Percentiles rank a stretch among this genome's conserved stretches.
Evolutionary conservation across 2,329 filamentous ascomycete genomes (phyloP).

Genomic region (Cordyceps pruinosa): DNA sequence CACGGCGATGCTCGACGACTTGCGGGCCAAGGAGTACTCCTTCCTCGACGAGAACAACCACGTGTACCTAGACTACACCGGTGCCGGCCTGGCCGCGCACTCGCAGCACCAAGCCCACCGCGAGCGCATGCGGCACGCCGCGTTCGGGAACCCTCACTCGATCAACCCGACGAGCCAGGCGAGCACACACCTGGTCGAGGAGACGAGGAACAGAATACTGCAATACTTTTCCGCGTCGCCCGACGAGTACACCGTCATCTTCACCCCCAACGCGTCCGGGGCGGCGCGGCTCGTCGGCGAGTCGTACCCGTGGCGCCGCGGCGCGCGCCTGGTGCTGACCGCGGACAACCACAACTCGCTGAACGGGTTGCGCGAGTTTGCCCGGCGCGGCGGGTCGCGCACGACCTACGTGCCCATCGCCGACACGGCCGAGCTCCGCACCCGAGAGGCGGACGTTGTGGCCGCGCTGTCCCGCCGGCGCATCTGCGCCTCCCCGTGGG

Average conservation of each 20-base stretch:
- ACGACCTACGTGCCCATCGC: slow-evolving; percentile 26
- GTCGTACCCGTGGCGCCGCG: slow-evolving; percentile 27
- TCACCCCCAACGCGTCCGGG: slow-evolving; percentile 34
- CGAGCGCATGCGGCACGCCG: slow-evolving; percentile 21
- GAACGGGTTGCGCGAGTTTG: slow-evolving; percentile 33
- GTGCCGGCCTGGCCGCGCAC: slow-evolving; percentile 28
- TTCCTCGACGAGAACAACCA: slow-evolving; percentile 32
- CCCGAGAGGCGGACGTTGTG: slow-evolving; percentile 21
- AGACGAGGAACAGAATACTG: slow-evolving; percentile 26
- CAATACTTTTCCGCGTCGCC: slow-evolving; percentile 27
- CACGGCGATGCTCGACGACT: slow-evolving; percentile 25
- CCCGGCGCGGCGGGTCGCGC: slow-evolving; percentile 19
- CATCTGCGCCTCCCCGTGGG: too few relatives aligned
- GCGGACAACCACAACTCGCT: slow-evolving; percentile 38
- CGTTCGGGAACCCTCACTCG: slow-evolving; percentile 36
- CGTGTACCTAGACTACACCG: slow-evolving; percentile 36
- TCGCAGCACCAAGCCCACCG: slow-evolving; percentile 27
- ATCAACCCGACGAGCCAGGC: slow-evolving; percentile 30
- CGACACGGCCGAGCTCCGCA: slow-evolving; percentile 21
- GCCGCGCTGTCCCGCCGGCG: slow-evolving; percentile 19
- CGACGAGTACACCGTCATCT: slow-evolving; percentile 33
- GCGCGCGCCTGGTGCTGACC: slow-evolving; percentile 27
- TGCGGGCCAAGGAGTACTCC: slow-evolving; percentile 28
- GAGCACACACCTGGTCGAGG: slow-evolving; percentile 27
- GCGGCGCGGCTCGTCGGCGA: slow-evolving; percentile 34